A percentile compares a stretch with the other conserved stretches of the same genome.
These are phyloP conservation scores for Xanthoconium separans DNA, from an alignment of 1,284 basidiomycete genomes.

Conservation along the genomic window DNA sequence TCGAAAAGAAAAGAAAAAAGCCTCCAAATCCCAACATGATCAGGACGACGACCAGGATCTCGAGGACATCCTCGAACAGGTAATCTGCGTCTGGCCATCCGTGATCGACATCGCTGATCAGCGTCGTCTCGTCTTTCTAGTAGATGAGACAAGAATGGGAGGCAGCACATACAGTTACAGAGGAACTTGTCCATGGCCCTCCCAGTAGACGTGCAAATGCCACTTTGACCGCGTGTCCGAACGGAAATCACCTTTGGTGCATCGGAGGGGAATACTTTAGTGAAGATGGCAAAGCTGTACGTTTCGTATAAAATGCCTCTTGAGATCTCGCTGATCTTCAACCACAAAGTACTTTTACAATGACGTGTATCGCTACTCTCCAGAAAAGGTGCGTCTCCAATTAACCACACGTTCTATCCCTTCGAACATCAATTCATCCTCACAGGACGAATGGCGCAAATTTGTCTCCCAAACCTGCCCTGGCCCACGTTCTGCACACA, in stretches of 20 bases:
- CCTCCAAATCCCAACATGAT: constrained; percentile 43
- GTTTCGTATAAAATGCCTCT: constrained; percentile 22
- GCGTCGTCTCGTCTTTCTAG: constrained; percentile 24
- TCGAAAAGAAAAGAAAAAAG: constrained; percentile 69
- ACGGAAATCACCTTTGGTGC: constrained; percentile 77
- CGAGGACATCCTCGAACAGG: constrained; percentile 77
- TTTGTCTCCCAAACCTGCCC: constrained; percentile 83
- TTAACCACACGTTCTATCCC: neutral
- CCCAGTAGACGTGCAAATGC: constrained; percentile 82
- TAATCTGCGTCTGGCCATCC: constrained; percentile 25
- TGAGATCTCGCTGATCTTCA: neutral
- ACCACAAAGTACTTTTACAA: constrained; percentile 67
- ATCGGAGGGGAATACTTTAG: constrained; percentile 84
- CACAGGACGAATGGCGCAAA: constrained; percentile 77
- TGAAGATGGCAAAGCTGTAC: constrained; percentile 76
- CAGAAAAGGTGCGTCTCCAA: constrained; percentile 58
- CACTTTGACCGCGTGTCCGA: constrained; percentile 75
- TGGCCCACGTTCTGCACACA: constrained; percentile 83
- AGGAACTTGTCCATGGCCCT: constrained; percentile 76
- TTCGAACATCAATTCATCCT: neutral
- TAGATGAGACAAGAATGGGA: constrained; percentile 80
- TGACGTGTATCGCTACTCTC: constrained; percentile 79
- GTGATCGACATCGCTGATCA: constrained; percentile 1
- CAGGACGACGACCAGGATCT: constrained; percentile 78
- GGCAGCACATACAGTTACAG: constrained; percentile 67